Percentiles rank a stretch among this genome's conserved stretches.
Conservation (phyloP, 768 basidiomycete genomes). For the Hericium alpestre region DNA sequence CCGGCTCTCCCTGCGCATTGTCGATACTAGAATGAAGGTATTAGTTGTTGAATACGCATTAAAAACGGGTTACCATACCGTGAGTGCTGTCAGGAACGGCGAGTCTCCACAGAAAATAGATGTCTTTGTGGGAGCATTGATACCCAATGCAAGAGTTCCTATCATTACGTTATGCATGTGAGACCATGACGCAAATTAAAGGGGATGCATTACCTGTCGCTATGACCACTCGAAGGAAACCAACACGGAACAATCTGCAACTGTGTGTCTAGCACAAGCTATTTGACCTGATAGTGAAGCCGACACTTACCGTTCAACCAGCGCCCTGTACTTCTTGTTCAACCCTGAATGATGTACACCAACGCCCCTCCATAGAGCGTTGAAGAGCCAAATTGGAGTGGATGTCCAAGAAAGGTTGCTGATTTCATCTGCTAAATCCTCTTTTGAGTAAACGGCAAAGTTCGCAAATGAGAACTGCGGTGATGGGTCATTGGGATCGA, state of each 20-base stretch:
- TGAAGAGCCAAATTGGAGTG: constrained; percentile 33
- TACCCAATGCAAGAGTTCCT: constrained; percentile 65
- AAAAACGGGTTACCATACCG: constrained; percentile 27
- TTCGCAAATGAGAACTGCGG: constrained; percentile 53
- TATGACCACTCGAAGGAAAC: constrained; percentile 55
- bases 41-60: constrained; percentile 1
- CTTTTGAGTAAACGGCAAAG: constrained; percentile 29
- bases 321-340: constrained; percentile 46
- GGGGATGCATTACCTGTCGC: constrained; percentile 38
- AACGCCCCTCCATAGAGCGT: constrained; percentile 46
- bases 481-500: constrained; percentile 48
- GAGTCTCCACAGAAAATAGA: constrained; percentile 56
- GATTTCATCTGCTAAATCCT: constrained; percentile 41
- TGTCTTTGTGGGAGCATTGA: constrained; percentile 64
- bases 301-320: constrained; percentile 41
- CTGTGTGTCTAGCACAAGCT: not conserved
- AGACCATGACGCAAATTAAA: not conserved
- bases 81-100: constrained; percentile 47
- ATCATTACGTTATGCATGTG: not conserved
- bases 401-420: constrained; percentile 25
- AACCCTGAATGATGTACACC: constrained; percentile 65
- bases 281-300: not conserved
- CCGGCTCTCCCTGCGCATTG: constrained; percentile 70
- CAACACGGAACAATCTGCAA: constrained; percentile 35
- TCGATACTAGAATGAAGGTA: constrained; percentile 37